Percentiles rank a stretch among this genome's conserved stretches.
Evolutionary conservation across 805 yeast species (phyloP).

Genomic region (Ogataea trehaloabstinens): DNA sequence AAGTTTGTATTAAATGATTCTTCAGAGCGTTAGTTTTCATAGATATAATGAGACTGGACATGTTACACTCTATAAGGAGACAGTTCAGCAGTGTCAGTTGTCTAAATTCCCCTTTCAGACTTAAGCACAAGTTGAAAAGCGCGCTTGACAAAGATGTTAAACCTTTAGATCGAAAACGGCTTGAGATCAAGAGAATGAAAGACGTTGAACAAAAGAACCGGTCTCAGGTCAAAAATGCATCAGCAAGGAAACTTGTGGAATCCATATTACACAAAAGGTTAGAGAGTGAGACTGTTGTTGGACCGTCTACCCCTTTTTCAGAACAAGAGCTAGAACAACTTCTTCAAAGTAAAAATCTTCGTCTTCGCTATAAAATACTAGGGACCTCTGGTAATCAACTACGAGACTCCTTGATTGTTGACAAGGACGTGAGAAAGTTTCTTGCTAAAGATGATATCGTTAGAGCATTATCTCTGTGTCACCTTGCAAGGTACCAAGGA

Average conservation of each 20-base stretch:
- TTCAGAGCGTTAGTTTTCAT: too few relatives aligned
- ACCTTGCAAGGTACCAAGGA: constrained; percentile 39
- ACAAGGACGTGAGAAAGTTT: constrained; percentile 51
- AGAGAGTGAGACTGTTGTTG: constrained; percentile 17
- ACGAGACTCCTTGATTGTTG: constrained; percentile 55
- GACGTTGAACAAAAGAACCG: constrained; percentile 18
- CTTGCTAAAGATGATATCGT: constrained; percentile 46
- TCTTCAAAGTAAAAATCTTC: constrained; percentile 32
- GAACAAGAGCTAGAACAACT: constrained; percentile 26
- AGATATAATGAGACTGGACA: too few relatives aligned
- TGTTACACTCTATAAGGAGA: too few relatives aligned
- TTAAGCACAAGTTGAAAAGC: constrained; percentile 12
- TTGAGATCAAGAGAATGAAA: constrained; percentile 6
- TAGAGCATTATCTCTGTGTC: constrained; percentile 43
- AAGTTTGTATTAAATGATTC: too few relatives aligned
- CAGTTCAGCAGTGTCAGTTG: constrained; percentile 3
- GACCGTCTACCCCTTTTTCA: constrained; percentile 24
- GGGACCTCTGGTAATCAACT: constrained; percentile 61
- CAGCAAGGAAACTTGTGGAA: constrained; percentile 28
- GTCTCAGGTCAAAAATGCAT: constrained; percentile 23
- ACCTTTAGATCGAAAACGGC: constrained; percentile 10
- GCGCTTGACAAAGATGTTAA: constrained; percentile 12
- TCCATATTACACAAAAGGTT: constrained; percentile 19
- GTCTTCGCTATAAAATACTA: constrained; percentile 50
- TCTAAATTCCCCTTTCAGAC: constrained; percentile 2